Evolutionary conservation across 1,284 basidiomycete genomes (phyloP), one percentile per base, ranked within the genome.

Genomic region (Phaffia rhodozyma): DNA sequence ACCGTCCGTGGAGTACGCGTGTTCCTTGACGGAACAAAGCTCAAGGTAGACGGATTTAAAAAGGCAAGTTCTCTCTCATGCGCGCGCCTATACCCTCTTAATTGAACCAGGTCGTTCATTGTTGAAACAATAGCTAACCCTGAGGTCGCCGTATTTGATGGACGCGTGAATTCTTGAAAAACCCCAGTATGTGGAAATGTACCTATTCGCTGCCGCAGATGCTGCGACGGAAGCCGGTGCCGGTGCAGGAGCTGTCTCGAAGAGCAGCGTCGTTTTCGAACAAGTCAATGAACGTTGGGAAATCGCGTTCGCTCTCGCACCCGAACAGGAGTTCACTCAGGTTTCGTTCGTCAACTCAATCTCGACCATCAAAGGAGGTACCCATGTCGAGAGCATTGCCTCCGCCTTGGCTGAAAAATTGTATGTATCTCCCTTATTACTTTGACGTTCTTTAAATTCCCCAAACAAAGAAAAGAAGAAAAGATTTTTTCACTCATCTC

Each of bases 311-410:
- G 87, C 92, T 0, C 83, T 96, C 16, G 97, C 94, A 0, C 89
- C 92, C 64, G 80, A 81, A 47, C 91, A 92, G 30, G 79, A 85
- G 49, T 90, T 90, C 76, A 87, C 91, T 72, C 91, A 94, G 65
- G 91, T 97, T 49, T 97, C 96, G 20, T 99, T 97, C 73, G 92
- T 91, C 71, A 99, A 99, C 78, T 92, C 92, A 29, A 98, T 99
- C 69, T 86, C 94, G 9, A 99, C 96, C 3, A 91, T 83, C 66
- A 98, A 98, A 73, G 96, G 96, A 63, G 96, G 96, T 61, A 93
- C 90, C 0, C 96, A 99, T 73, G 94, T 99, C 69, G 83, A 82
- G 54, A 80, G 84, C 71, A 83, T 98, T 66, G 83, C 91, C 0
- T 89, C 93, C 73, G 91, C 96, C 75, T 83, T 99, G 62, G 85